A percentile compares a stretch with the other conserved stretches of the same genome.
Conservation (phyloP, 2,329 filamentous ascomycete species). For the Pseudogymnoascus sp. region DNA sequence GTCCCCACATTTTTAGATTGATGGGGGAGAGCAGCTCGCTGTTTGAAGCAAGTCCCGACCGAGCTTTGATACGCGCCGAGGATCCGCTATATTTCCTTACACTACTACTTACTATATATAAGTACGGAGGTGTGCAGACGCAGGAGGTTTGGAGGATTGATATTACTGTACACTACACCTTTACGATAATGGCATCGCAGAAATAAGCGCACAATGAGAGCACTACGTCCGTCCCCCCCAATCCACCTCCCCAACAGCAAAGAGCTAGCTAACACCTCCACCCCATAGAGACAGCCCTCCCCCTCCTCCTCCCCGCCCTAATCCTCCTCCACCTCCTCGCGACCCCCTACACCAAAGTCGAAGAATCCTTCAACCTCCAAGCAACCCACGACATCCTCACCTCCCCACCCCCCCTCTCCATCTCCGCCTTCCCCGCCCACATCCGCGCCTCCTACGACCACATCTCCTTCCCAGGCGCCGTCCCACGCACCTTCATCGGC, state of each 20-base stretch:
- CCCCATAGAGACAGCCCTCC: background rate
- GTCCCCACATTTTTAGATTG: background rate
- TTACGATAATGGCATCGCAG: background rate
- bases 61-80: background rate
- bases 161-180: background rate
- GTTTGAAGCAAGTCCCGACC: background rate
- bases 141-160: background rate
- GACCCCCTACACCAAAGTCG: slow-evolving; percentile 91
- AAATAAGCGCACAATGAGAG: slow-evolving; percentile 17
- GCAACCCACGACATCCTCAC: slow-evolving; percentile 81
- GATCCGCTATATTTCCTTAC: background rate
- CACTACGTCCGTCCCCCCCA: slow-evolving; percentile 15
- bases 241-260: background rate
- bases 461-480: slow-evolving; percentile 79
- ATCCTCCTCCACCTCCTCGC: slow-evolving; percentile 61
- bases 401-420: slow-evolving; percentile 57
- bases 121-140: background rate
- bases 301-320: slow-evolving; percentile 50
- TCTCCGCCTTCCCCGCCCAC: too few relatives aligned
- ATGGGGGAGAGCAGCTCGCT: background rate
- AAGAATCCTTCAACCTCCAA: slow-evolving; percentile 97
- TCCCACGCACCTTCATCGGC: slow-evolving; percentile 85
- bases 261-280: background rate
- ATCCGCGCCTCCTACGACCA: slow-evolving; percentile 72
- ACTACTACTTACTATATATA: background rate